Conservation (phyloP, 2,329 filamentous ascomycete genomes). For the Colletotrichum tropicale region DNA sequence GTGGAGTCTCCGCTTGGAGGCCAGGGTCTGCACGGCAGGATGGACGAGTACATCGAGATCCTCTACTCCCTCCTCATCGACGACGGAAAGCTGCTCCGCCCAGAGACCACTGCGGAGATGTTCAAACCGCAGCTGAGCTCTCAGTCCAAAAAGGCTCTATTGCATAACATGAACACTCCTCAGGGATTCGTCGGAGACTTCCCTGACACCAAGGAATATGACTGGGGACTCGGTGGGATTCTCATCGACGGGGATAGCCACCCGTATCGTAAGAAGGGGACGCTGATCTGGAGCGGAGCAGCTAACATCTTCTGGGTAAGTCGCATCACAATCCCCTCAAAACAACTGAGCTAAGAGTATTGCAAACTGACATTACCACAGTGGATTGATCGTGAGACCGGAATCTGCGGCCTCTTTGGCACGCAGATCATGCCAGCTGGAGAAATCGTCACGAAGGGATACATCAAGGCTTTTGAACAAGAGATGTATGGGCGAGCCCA, state of each 20-base stretch:
- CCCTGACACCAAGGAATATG: conserved; percentile 36
- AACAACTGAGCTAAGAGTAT: background rate
- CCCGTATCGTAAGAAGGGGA: conserved; percentile 38
- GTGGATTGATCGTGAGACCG: conserved; percentile 37
- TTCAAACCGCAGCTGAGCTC: conserved; percentile 48
- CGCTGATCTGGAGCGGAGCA: conserved; percentile 47
- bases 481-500: conserved; percentile 37
- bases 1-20: conserved; percentile 34
- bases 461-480: conserved; percentile 39
- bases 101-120: conserved; percentile 44
- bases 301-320: conserved; percentile 51
- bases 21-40: conserved; percentile 35
- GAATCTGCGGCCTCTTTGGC: conserved; percentile 42
- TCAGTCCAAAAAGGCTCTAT: conserved; percentile 2
- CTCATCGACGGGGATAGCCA: conserved; percentile 40
- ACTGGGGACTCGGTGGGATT: conserved; percentile 46
- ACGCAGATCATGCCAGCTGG: conserved; percentile 45
- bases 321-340: background rate
- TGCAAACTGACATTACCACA: background rate
- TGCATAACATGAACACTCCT: conserved; percentile 28
- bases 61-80: conserved; percentile 45
- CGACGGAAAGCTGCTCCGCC: conserved; percentile 50
- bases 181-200: conserved; percentile 30
- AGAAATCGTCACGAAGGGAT: conserved; percentile 35
- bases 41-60: conserved; percentile 47